These are phyloP conservation scores for Santalum album DNA, from an alignment of 164 flowering plant genomes.

Conservation along the genomic window DNA sequence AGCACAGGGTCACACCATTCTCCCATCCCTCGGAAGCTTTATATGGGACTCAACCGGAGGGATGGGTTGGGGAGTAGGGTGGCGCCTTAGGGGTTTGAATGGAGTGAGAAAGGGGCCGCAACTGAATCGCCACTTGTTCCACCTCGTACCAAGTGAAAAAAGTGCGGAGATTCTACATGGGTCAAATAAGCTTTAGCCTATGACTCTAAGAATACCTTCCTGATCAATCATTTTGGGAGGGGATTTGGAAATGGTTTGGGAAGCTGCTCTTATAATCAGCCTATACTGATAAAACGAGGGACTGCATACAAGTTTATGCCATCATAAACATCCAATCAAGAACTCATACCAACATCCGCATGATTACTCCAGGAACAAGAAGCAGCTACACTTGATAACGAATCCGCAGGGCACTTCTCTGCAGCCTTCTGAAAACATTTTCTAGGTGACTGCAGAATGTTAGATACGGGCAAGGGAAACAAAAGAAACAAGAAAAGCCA, in stretches of 20 bases:
- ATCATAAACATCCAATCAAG: slow-evolving; percentile 68
- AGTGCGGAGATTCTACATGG: slow-evolving; percentile 32
- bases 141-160: slow-evolving; percentile 56
- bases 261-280: too few species aligned
- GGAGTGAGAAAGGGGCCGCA: too few species aligned
- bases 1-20: too few species aligned
- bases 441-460: slow-evolving; percentile 53
- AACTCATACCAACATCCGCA: slow-evolving; percentile 83
- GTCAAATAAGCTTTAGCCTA: slow-evolving; percentile 30
- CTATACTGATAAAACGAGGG: neutral
- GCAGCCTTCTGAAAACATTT: slow-evolving; percentile 93
- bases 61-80: too few species aligned
- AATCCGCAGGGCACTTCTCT: slow-evolving; percentile 68
- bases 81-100: too few species aligned
- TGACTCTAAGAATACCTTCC: neutral
- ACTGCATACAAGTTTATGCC: slow-evolving; percentile 46
- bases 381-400: slow-evolving; percentile 70
- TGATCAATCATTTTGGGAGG: neutral
- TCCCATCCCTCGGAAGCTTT: too few species aligned
- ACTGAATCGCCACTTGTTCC: slow-evolving; percentile 21
- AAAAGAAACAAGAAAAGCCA: too few species aligned
- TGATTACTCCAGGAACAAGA: slow-evolving; percentile 95
- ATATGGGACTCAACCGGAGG: too few species aligned
- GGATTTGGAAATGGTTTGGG: neutral
- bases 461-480: too few species aligned